Evolutionary conservation across 2,329 filamentous ascomycete species (phyloP).

Genomic region (Fusarium neocosmosporiellum): DNA sequence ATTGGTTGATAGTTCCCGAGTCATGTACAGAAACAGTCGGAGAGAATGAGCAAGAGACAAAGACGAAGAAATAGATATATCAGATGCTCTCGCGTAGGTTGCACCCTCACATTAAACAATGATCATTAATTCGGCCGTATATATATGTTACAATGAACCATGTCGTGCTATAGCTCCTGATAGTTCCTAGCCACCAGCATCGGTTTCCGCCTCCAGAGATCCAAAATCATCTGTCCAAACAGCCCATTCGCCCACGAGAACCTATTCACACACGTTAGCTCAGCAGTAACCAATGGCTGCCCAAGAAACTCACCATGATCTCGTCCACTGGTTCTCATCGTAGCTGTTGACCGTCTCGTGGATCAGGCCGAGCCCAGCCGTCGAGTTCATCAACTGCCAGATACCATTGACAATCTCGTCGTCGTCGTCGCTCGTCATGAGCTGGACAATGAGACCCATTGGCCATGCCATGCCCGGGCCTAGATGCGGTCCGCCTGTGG

Average conservation of each 20-base stretch:
- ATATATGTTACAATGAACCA: not conserved
- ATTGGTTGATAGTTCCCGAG: not conserved
- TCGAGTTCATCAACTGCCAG: slow-evolving; percentile 72
- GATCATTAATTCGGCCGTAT: not conserved
- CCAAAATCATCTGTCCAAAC: slow-evolving; percentile 85
- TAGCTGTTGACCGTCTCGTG: slow-evolving; percentile 70
- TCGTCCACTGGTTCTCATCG: slow-evolving; percentile 47
- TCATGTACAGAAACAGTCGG: not conserved
- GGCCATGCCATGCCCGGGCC: slow-evolving; percentile 83
- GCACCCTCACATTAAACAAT: not conserved
- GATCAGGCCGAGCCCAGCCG: slow-evolving; percentile 78
- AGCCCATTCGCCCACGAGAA: slow-evolving; percentile 91
- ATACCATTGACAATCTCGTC: slow-evolving; percentile 78
- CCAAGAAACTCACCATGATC: slow-evolving; percentile 48
- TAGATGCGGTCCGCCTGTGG: slow-evolving; percentile 64
- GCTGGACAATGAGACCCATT: slow-evolving; percentile 84
- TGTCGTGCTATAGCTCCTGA: slow-evolving; percentile 46
- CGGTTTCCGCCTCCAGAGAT: slow-evolving; percentile 79
- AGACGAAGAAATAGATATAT: not conserved
- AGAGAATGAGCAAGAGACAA: not conserved
- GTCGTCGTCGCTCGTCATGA: slow-evolving; percentile 81
- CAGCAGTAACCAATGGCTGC: not conserved
- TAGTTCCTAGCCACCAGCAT: slow-evolving; percentile 66
- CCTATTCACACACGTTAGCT: slow-evolving; percentile 59
- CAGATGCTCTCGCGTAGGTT: not conserved